These are phyloP conservation scores for Dactylella cylindrospora DNA, from an alignment of 2,329 filamentous ascomycete species.

Conservation along the genomic window DNA sequence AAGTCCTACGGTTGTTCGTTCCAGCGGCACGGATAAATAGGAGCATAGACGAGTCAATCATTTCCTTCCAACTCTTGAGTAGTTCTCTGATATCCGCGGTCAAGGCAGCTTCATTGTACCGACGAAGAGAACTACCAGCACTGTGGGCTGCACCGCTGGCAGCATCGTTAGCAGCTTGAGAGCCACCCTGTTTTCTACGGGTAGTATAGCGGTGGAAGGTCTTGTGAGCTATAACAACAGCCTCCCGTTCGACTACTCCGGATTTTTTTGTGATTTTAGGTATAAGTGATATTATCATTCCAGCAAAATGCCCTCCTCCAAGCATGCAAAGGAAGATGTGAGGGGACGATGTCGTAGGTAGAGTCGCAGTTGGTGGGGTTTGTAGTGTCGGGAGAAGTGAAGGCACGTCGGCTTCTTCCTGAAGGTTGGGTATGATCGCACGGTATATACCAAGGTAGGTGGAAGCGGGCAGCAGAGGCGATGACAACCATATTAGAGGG, in stretches of 20 bases:
- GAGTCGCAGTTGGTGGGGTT: constrained; percentile 67
- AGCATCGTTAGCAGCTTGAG: constrained; percentile 89
- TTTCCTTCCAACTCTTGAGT: constrained; percentile 76
- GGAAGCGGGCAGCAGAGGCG: constrained; percentile 71
- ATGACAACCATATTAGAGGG: constrained; percentile 83
- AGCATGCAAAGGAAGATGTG: constrained; percentile 99
- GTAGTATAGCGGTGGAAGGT: constrained; percentile 98
- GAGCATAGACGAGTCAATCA: constrained; percentile 81
- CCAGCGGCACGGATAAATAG: constrained; percentile 89
- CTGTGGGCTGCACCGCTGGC: constrained; percentile 94
- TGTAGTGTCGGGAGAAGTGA: constrained; percentile 62
- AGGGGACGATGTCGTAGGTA: constrained; percentile 63
- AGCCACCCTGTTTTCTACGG: constrained; percentile 89
- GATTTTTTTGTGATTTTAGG: constrained; percentile 73
- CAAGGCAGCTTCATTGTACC: constrained; percentile 91
- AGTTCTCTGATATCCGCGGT: constrained; percentile 83
- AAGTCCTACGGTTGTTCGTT: constrained; percentile 76
- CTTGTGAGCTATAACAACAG: constrained; percentile 89
- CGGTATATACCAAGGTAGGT: constrained; percentile 83
- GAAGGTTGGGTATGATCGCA: constrained; percentile 71
- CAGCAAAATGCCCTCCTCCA: constrained; percentile 93
- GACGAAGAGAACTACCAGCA: constrained; percentile 81
- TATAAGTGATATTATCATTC: constrained; percentile 87
- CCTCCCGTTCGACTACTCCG: constrained; percentile 74
- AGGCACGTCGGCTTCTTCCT: constrained; percentile 66